Percentiles rank a stretch among this genome's conserved stretches.
Conservation (phyloP, 495 filamentous ascomycete genomes). For the Penicillium paradoxum region DNA sequence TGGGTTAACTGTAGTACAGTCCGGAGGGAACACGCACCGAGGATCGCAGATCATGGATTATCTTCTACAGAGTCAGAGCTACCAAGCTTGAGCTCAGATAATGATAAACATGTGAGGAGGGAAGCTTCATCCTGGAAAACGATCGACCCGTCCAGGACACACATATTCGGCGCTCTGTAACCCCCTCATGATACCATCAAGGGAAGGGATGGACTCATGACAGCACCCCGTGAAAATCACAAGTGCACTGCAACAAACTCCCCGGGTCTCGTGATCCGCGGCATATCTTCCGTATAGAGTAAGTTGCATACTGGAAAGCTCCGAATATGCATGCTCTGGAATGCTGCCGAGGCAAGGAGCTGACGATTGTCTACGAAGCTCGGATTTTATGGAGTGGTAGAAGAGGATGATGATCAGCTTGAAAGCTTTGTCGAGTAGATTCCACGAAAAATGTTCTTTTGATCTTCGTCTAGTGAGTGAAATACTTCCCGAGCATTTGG, state of each 20-base stretch:
- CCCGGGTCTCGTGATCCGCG: constrained; percentile 14
- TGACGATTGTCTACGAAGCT: constrained; percentile 8
- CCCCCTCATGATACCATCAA: constrained; percentile 11
- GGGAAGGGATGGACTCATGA: constrained; percentile 5
- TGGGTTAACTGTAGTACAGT: not conserved
- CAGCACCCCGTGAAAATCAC: not conserved
- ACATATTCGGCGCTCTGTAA: not conserved
- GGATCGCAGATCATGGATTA: not conserved
- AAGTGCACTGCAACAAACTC: not conserved
- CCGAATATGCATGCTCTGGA: constrained; percentile 22
- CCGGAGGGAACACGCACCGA: not conserved
- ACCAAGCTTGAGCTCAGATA: not conserved
- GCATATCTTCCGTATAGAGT: constrained; percentile 7
- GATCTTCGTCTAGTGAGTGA: not conserved
- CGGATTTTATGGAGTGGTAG: not conserved
- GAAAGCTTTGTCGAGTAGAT: not conserved
- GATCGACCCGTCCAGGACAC: not conserved
- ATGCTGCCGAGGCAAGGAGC: constrained; percentile 22
- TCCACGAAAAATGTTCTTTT: constrained; percentile 7
- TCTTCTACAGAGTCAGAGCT: not conserved
- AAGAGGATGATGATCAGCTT: constrained; percentile 3
- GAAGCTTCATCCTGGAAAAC: not conserved
- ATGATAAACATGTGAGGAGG: not conserved
- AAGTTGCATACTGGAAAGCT: constrained; percentile 26
- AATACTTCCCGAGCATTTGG: not conserved